These are phyloP conservation scores for Lasiosphaeria hispida DNA, from an alignment of 495 filamentous ascomycete genomes.

Conservation along the genomic window DNA sequence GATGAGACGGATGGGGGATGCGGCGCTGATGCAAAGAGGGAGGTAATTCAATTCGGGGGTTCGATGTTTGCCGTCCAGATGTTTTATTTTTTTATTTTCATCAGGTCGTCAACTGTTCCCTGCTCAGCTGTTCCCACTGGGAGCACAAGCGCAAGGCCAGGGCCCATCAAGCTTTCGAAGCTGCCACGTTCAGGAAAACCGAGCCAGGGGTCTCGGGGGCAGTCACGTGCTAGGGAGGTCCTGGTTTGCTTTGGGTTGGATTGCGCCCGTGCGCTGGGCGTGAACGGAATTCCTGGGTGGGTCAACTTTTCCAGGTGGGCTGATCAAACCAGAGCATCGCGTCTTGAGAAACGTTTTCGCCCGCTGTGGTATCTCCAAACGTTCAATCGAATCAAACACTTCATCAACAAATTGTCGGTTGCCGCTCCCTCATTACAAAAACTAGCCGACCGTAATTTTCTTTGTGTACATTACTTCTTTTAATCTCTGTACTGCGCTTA, in stretches of 20 bases:
- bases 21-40: no score
- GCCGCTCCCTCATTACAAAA: no score
- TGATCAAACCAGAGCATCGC: no score
- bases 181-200: slow-evolving; percentile 48
- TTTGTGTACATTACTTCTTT: neutral
- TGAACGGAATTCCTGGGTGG: no score
- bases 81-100: neutral
- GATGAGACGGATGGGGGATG: neutral
- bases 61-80: neutral
- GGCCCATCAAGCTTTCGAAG: slow-evolving; percentile 29
- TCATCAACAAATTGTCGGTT: neutral
- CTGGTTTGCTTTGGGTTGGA: neutral
- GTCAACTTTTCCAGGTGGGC: no score
- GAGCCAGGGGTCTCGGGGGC: slow-evolving; percentile 24
- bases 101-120: slow-evolving; percentile 1
- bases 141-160: neutral
- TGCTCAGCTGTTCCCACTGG: slow-evolving; percentile 7
- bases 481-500: neutral
- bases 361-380: no score
- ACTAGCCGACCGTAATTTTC: no score
- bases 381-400: neutral
- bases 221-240: slow-evolving; percentile 26
- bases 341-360: no score
- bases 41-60: neutral
- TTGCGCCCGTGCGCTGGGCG: neutral